These are phyloP conservation scores for Mycena leptocephala DNA, from an alignment of 768 basidiomycete species.

Conservation along the genomic window DNA sequence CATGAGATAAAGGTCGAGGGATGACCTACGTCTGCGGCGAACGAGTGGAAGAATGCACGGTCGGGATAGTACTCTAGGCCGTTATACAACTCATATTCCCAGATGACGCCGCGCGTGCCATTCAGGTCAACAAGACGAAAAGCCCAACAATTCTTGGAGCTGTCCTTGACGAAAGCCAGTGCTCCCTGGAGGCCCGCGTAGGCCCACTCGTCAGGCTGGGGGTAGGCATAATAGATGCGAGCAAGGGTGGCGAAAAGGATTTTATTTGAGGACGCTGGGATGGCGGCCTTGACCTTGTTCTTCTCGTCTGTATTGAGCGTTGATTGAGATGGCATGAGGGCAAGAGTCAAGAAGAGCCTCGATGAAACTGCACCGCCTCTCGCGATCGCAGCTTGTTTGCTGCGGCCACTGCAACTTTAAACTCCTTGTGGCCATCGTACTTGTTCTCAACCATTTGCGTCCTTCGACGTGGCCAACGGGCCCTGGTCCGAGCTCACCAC, in stretches of 20 bases:
- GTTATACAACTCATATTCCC: constrained; percentile 94
- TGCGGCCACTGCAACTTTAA: no score
- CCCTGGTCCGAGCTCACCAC: no score
- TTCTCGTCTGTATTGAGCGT: constrained; percentile 85
- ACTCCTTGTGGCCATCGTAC: no score
- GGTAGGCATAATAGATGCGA: constrained; percentile 93
- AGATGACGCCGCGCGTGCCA: constrained; percentile 90
- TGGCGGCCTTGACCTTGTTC: constrained; percentile 76
- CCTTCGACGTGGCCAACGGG: no score
- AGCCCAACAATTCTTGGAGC: constrained; percentile 66
- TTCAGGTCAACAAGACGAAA: constrained; percentile 89
- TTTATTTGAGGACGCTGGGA: constrained; percentile 76
- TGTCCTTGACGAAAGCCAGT: constrained; percentile 80
- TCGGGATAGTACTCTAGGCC: constrained; percentile 88
- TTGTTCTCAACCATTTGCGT: no score
- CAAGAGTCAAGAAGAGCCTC: neutral
- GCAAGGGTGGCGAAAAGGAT: constrained; percentile 87
- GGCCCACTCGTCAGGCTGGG: constrained; percentile 83
- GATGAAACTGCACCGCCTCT: no score
- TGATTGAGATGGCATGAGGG: constrained; percentile 80
- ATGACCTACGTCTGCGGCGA: constrained; percentile 88
- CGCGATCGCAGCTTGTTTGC: no score
- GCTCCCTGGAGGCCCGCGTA: constrained; percentile 93
- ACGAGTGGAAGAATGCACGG: constrained; percentile 93
- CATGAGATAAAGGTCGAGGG: neutral